A percentile compares a stretch with the other conserved stretches of the same genome.
These are phyloP conservation scores for Mollisia scopiformis DNA, from an alignment of 2,329 filamentous ascomycete genomes.

Conservation along the genomic window DNA sequence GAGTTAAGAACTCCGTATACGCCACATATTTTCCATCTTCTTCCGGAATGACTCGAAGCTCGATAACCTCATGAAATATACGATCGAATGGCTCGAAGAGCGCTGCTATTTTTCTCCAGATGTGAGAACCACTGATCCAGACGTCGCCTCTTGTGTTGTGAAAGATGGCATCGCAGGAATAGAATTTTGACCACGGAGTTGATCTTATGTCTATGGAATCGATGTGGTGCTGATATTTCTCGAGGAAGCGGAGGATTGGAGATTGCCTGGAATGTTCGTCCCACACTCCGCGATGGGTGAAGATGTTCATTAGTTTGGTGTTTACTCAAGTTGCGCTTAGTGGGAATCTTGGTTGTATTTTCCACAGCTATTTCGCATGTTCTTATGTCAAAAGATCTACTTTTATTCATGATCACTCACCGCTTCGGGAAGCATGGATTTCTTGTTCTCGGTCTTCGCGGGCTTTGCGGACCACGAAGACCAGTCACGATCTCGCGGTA, in stretches of 20 bases:
- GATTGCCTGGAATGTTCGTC: conserved; percentile 89
- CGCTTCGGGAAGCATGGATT: neutral
- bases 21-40: conserved; percentile 10
- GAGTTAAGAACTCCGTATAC: conserved; percentile 19
- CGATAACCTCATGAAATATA: conserved; percentile 11
- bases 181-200: conserved; percentile 6
- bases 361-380: neutral
- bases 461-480: neutral
- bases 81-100: conserved; percentile 14
- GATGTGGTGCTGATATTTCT: conserved; percentile 9
- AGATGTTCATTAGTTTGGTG: neutral
- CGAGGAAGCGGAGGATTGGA: conserved; percentile 46
- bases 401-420: neutral
- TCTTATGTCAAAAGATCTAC: neutral
- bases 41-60: conserved; percentile 10
- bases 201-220: conserved; percentile 4
- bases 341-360: neutral
- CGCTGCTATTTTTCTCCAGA: conserved; percentile 12
- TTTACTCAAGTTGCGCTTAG: neutral
- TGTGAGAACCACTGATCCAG: conserved; percentile 12
- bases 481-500: neutral
- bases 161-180: conserved; percentile 11
- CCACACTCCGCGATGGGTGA: conserved; percentile 71
- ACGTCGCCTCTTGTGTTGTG: conserved; percentile 22
- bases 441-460: neutral